Evolutionary conservation across 108 stramenopile species (phyloP).

Genomic region (Nitzschia palea): DNA sequence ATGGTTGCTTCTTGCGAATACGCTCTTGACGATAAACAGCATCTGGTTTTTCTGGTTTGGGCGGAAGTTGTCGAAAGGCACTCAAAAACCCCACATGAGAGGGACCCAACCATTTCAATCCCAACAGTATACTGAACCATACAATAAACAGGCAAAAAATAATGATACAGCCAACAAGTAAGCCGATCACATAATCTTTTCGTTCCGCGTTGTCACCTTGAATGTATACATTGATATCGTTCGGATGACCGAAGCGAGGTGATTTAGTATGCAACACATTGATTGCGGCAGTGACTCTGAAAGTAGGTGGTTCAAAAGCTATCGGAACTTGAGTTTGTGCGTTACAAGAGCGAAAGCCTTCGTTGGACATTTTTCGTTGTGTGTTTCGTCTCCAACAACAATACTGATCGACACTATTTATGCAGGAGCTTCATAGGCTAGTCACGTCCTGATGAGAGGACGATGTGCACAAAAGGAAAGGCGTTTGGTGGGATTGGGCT

Average conservation of each 20-base stretch:
- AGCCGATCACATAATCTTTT: slow-evolving; percentile 10
- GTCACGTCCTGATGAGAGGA: no score
- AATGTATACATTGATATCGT: slow-evolving; percentile 11
- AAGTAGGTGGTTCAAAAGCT: not conserved
- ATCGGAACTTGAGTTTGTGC: not conserved
- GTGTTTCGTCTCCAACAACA: no score
- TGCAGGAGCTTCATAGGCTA: no score
- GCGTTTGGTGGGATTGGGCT: no score
- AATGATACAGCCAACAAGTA: not conserved
- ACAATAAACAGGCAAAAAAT: slow-evolving; percentile 3
- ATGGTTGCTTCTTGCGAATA: not conserved
- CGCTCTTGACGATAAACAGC: slow-evolving; percentile 10
- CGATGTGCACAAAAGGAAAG: no score
- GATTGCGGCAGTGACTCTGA: not conserved
- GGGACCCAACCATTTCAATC: slow-evolving; percentile 8
- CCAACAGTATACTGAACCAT: not conserved
- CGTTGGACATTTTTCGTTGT: no score
- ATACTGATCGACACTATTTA: no score
- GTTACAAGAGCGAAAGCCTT: not conserved
- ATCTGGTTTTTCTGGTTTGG: not conserved
- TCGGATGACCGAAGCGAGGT: slow-evolving; percentile 8
- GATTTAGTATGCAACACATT: not conserved
- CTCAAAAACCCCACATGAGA: slow-evolving; percentile 9
- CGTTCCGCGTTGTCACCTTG: not conserved
- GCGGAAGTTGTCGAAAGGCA: not conserved